phyloP scores from a whole-genome alignment of 108 stramenopile genomes.

The Bacterosira constricta region DNA sequence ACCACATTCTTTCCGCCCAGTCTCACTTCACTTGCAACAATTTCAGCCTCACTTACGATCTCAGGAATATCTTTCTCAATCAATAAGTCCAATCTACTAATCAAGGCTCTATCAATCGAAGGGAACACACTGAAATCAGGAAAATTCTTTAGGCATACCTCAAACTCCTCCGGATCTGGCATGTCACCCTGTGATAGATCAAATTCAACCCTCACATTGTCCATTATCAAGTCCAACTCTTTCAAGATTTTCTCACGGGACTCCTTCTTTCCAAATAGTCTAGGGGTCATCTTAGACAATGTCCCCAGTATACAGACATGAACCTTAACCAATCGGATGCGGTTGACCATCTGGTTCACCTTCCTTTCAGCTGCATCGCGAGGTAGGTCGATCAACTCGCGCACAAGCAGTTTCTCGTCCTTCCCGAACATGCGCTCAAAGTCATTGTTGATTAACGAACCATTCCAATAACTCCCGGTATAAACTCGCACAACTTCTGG shows the following conservation, averaged over 20 bases:
- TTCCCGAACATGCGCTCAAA: slow-evolving; percentile 70
- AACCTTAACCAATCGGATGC: slow-evolving; percentile 56
- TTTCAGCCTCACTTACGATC: slow-evolving; percentile 43
- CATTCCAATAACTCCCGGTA: slow-evolving; percentile 83
- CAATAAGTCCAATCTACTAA: slow-evolving; percentile 29
- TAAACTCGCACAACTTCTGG: slow-evolving; percentile 81
- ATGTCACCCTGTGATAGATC: slow-evolving; percentile 68
- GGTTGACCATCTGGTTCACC: slow-evolving; percentile 87
- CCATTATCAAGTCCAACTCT: slow-evolving; percentile 60
- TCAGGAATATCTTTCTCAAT: slow-evolving; percentile 45
- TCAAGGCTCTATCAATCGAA: slow-evolving; percentile 30
- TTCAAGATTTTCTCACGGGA: slow-evolving; percentile 47
- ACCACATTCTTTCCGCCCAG: slow-evolving; percentile 1
- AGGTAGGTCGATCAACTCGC: slow-evolving; percentile 65
- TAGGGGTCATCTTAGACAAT: slow-evolving; percentile 53
- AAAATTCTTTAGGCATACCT: slow-evolving; percentile 26
- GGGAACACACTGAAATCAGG: slow-evolving; percentile 53
- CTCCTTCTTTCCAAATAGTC: slow-evolving; percentile 58
- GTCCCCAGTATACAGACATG: slow-evolving; percentile 58
- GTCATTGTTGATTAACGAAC: slow-evolving; percentile 50
- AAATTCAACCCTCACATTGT: slow-evolving; percentile 55
- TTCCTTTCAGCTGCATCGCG: slow-evolving; percentile 63
- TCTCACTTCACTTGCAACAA: slow-evolving; percentile 3
- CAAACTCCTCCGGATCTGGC: slow-evolving; percentile 61
- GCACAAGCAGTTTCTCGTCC: slow-evolving; percentile 75